Percentiles rank a stretch among this genome's conserved stretches.
Evolutionary conservation across 2,329 filamentous ascomycete genomes (phyloP).

Genomic region (Alternaria panax): DNA sequence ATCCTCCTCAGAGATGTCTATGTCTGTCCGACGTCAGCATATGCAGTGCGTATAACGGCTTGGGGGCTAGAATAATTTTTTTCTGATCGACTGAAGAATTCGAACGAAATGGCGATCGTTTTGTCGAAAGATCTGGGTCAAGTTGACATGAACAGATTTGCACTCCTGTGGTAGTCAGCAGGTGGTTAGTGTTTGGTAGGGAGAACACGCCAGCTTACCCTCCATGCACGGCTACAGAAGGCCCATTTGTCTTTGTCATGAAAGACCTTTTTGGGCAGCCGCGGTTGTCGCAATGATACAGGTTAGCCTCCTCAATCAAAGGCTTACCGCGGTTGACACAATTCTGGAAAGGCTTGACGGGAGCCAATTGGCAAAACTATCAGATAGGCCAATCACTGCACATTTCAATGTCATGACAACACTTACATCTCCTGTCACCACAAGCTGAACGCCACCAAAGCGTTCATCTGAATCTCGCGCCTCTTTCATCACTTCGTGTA

Average conservation of each 20-base stretch:
- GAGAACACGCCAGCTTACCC: slow-evolving; percentile 7
- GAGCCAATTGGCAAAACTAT: slow-evolving; percentile 56
- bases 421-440: too few species aligned
- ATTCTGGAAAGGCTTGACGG: slow-evolving; percentile 63
- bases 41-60: too few species aligned
- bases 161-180: slow-evolving; percentile 46
- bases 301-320: too few species aligned
- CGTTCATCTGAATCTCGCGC: slow-evolving; percentile 19
- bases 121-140: slow-evolving; percentile 66
- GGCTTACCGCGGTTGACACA: slow-evolving; percentile 59
- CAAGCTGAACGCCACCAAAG: too few species aligned
- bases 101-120: slow-evolving; percentile 61
- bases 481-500: slow-evolving; percentile 57
- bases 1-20: too few species aligned
- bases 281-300: too few species aligned
- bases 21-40: too few species aligned
- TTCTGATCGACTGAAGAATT: slow-evolving; percentile 55
- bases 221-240: slow-evolving; percentile 64
- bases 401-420: slow-evolving; percentile 34
- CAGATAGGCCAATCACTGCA: not conserved
- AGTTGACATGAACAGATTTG: slow-evolving; percentile 60
- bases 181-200: not conserved
- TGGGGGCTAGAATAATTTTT: too few species aligned
- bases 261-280: slow-evolving; percentile 34
- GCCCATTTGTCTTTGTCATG: slow-evolving; percentile 66